Percentiles rank a stretch among this genome's conserved stretches.
phyloP scores from a whole-genome alignment of 2,329 filamentous ascomycete species.

The Raffaelea arxii region DNA sequence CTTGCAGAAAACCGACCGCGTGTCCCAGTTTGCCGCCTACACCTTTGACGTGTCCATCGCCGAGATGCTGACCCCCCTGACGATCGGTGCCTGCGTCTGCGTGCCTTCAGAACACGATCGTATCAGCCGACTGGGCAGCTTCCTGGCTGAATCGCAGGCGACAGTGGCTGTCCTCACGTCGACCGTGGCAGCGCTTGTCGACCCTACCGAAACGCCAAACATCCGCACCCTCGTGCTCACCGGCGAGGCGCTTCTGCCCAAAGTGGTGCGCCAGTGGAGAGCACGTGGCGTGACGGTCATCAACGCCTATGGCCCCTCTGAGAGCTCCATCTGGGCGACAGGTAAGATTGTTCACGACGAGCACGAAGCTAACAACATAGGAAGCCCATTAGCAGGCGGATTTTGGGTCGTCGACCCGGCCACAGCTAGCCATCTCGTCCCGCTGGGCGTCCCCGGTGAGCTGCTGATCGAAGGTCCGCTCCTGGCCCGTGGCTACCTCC shows the following conservation, averaged over 20 bases:
- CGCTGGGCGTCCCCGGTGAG: slow-evolving; percentile 46
- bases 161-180: slow-evolving; percentile 49
- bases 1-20: slow-evolving; percentile 41
- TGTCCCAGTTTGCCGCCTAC: slow-evolving; percentile 48
- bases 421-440: slow-evolving; percentile 39
- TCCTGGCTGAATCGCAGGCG: slow-evolving; percentile 36
- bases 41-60: slow-evolving; percentile 44
- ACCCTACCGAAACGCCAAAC: slow-evolving; percentile 25
- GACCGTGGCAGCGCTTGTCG: slow-evolving; percentile 40
- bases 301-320: slow-evolving; percentile 41
- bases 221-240: slow-evolving; percentile 22
- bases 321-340: slow-evolving; percentile 34
- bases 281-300: slow-evolving; percentile 33
- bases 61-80: slow-evolving; percentile 44
- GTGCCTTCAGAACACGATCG: slow-evolving; percentile 42
- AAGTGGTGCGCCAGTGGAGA: slow-evolving; percentile 37
- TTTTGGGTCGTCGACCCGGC: slow-evolving; percentile 44
- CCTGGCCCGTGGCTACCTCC: slow-evolving; percentile 28
- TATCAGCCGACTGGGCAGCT: slow-evolving; percentile 40
- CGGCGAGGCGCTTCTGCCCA: slow-evolving; percentile 32
- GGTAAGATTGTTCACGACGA: slow-evolving; percentile 33
- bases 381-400: slow-evolving; percentile 36
- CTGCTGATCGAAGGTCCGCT: slow-evolving; percentile 50
- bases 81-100: slow-evolving; percentile 49
- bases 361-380: slow-evolving; percentile 31